Conservation (phyloP, 352 stramenopile species). For the Phytopythium aichiense region DNA sequence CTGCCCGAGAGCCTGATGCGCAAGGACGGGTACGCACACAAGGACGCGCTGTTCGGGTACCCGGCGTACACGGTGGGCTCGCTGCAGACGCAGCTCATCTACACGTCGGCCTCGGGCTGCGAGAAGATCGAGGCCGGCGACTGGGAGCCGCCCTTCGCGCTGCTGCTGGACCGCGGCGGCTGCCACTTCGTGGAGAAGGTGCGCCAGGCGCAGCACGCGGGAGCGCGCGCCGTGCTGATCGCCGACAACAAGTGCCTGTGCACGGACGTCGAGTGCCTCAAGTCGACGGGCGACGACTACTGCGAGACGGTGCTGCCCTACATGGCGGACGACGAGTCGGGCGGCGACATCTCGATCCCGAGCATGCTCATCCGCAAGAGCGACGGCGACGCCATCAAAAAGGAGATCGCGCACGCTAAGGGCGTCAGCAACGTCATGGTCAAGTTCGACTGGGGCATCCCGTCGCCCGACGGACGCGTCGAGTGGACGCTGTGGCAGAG, state of each 20-base stretch:
- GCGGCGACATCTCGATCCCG: constrained; percentile 96
- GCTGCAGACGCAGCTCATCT: constrained; percentile 88
- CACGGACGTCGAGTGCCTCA: constrained; percentile 73
- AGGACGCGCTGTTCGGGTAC: constrained; percentile 96
- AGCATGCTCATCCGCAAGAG: constrained; percentile 95
- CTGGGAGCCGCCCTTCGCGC: constrained; percentile 92
- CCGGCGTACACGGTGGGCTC: constrained; percentile 89
- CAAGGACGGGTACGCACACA: constrained; percentile 93
- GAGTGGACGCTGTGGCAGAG: constrained; percentile 97
- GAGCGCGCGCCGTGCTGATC: constrained; percentile 94
- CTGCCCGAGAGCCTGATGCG: constrained; percentile 87
- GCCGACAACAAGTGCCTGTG: constrained; percentile 96
- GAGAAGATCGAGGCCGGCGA: constrained; percentile 74
- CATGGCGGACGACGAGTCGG: constrained; percentile 94
- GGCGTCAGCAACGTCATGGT: constrained; percentile 92
- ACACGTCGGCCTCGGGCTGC: constrained; percentile 75
- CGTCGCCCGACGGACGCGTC: constrained; percentile 92
- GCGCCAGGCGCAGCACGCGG: constrained; percentile 88
- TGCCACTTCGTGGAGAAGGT: constrained; percentile 98
- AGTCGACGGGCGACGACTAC: constrained; percentile 66
- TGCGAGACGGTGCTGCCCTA: constrained; percentile 88
- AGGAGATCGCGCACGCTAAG: constrained; percentile 71
- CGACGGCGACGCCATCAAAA: constrained; percentile 93
- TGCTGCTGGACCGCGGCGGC: constrained; percentile 94
- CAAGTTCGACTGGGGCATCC: constrained; percentile 94